Evolutionary conservation across 495 filamentous ascomycete genomes (phyloP).

Genomic region (Aspergillus nidulans): DNA sequence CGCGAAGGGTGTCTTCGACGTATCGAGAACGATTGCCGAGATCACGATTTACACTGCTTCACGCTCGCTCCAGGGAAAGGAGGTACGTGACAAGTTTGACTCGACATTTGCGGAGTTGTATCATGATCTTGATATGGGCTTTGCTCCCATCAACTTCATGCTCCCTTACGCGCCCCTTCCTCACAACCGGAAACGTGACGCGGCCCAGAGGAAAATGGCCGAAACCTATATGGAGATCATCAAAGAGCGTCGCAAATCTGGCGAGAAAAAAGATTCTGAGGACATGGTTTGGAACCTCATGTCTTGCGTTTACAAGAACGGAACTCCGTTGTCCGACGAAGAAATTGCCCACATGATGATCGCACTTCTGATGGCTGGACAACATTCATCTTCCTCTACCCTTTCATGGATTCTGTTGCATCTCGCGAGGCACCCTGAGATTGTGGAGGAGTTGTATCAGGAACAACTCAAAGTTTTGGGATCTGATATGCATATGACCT

Average conservation of each 20-base stretch:
- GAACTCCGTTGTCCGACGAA: slow-evolving; percentile 54
- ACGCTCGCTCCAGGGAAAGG: slow-evolving; percentile 59
- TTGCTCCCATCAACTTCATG: slow-evolving; percentile 63
- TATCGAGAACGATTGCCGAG: slow-evolving; percentile 53
- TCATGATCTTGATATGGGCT: slow-evolving; percentile 63
- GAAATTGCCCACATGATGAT: slow-evolving; percentile 69
- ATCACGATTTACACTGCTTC: slow-evolving; percentile 66
- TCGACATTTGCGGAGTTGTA: slow-evolving; percentile 59
- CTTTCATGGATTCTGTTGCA: slow-evolving; percentile 58
- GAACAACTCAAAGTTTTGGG: slow-evolving; percentile 53
- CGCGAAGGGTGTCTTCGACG: slow-evolving; percentile 45
- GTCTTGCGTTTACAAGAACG: slow-evolving; percentile 59
- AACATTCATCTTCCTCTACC: slow-evolving; percentile 59
- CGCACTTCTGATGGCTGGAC: slow-evolving; percentile 61
- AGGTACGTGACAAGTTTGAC: slow-evolving; percentile 59
- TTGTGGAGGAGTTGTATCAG: slow-evolving; percentile 54
- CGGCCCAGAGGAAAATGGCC: slow-evolving; percentile 53
- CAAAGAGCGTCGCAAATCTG: slow-evolving; percentile 43
- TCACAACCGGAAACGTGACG: slow-evolving; percentile 57
- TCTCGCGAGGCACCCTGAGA: slow-evolving; percentile 51
- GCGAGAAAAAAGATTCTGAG: slow-evolving; percentile 48
- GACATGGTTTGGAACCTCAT: slow-evolving; percentile 71
- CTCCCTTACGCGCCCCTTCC: slow-evolving; percentile 59
- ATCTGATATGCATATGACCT: slow-evolving; percentile 46
- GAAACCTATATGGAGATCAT: slow-evolving; percentile 59